phyloP scores from a whole-genome alignment of 768 basidiomycete species.

The Crepidotus variabilis region DNA sequence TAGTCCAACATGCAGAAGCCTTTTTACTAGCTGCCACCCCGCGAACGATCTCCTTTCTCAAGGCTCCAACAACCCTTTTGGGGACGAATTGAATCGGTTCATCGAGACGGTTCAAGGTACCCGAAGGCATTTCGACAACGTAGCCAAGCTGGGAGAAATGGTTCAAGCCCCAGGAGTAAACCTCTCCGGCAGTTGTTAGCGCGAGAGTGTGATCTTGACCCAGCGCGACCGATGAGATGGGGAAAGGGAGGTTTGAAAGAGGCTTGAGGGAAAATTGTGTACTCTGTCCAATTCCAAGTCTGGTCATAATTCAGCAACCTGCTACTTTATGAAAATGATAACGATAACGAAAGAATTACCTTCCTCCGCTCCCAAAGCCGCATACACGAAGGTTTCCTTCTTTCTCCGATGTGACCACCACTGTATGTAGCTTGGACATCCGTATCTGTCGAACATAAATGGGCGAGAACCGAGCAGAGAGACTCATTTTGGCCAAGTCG shows the following conservation, averaged over 20 bases:
- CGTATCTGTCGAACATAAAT: slow-evolving; percentile 60
- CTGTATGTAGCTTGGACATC: slow-evolving; percentile 82
- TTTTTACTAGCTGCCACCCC: slow-evolving; percentile 87
- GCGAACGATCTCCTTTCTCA: slow-evolving; percentile 74
- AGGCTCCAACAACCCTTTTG: slow-evolving; percentile 64
- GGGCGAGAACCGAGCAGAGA: slow-evolving; percentile 55
- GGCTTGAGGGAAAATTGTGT: slow-evolving; percentile 74
- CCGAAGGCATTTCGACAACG: slow-evolving; percentile 51
- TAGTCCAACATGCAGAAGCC: slow-evolving; percentile 89
- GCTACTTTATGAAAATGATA: neutral
- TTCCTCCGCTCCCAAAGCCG: slow-evolving; percentile 86
- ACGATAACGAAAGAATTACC: slow-evolving; percentile 43
- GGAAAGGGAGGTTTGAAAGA: slow-evolving; percentile 50
- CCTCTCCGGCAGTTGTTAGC: slow-evolving; percentile 75
- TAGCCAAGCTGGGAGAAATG: slow-evolving; percentile 90
- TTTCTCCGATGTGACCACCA: slow-evolving; percentile 67
- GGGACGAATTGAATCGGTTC: slow-evolving; percentile 77
- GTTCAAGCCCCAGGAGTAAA: slow-evolving; percentile 89
- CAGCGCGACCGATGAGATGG: slow-evolving; percentile 66
- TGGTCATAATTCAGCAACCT: slow-evolving; percentile 19
- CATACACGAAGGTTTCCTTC: slow-evolving; percentile 77
- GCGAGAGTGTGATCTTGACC: slow-evolving; percentile 95
- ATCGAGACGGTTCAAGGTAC: slow-evolving; percentile 43
- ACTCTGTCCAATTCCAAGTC: slow-evolving; percentile 72
- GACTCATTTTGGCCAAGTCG: slow-evolving; percentile 17